These are phyloP conservation scores for Nicotiana noctiflora DNA, from an alignment of 257 asterid species.

Conservation along the genomic window DNA sequence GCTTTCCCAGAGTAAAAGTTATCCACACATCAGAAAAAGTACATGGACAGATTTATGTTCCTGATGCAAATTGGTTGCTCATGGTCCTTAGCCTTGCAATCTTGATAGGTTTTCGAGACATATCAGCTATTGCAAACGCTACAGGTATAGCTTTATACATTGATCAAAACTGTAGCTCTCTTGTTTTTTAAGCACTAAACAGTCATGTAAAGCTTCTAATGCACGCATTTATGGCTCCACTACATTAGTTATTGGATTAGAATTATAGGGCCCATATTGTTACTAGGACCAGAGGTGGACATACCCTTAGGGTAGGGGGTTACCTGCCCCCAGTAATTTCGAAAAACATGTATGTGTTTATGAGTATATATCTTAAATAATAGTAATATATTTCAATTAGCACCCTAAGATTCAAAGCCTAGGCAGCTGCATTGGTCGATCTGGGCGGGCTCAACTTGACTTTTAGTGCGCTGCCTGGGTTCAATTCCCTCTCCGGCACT, in stretches of 20 bases:
- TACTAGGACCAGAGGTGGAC: background rate
- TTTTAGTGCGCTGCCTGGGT: too few relatives aligned
- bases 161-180: background rate
- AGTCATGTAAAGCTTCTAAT: background rate
- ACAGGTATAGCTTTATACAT: constrained; percentile 35
- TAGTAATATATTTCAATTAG: too few relatives aligned
- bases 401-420: too few relatives aligned
- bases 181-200: background rate
- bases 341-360: too few relatives aligned
- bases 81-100: constrained; percentile 69
- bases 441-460: too few relatives aligned
- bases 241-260: background rate
- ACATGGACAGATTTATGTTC: constrained; percentile 79
- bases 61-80: constrained; percentile 82
- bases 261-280: background rate
- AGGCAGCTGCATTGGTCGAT: too few relatives aligned
- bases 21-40: constrained; percentile 77
- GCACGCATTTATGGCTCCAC: background rate
- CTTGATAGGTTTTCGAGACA: constrained; percentile 61
- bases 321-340: too few relatives aligned
- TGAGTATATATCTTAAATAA: too few relatives aligned
- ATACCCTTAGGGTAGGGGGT: too few relatives aligned
- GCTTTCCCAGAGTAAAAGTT: constrained; percentile 90
- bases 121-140: constrained; percentile 67
- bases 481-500: too few relatives aligned